These are phyloP conservation scores for Leersia perrieri DNA, from an alignment of 176 grass and related monocot genomes.

Conservation along the genomic window DNA sequence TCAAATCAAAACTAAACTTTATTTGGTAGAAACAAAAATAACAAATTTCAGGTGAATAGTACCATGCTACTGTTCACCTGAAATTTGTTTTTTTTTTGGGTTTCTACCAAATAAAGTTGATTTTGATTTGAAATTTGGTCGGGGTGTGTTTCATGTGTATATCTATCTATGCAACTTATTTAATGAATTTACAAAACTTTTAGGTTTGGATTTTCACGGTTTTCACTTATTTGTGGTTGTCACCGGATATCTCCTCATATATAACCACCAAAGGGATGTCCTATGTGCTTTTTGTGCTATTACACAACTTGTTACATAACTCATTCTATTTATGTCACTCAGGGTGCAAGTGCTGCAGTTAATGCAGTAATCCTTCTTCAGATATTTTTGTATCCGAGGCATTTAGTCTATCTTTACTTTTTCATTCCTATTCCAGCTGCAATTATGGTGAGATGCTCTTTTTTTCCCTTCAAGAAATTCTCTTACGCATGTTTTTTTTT, in stretches of 20 bases:
- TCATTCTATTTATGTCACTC: slow-evolving; percentile 34
- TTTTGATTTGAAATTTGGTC: too few relatives aligned
- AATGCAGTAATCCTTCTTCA: slow-evolving; percentile 84
- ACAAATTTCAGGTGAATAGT: too few relatives aligned
- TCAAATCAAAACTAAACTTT: too few relatives aligned
- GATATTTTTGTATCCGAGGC: slow-evolving; percentile 79
- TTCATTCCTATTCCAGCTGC: slow-evolving; percentile 78
- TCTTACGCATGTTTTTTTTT: slow-evolving; percentile 3
- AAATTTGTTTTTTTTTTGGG: too few relatives aligned
- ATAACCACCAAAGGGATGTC: neutral
- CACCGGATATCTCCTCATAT: too few relatives aligned
- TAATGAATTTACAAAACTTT: neutral
- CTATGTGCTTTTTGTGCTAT: neutral
- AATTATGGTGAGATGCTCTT: slow-evolving; percentile 50
- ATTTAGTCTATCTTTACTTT: slow-evolving; percentile 70
- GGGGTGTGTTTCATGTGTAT: too few relatives aligned
- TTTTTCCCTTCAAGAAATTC: neutral
- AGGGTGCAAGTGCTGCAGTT: slow-evolving; percentile 93
- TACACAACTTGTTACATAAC: slow-evolving; percentile 8
- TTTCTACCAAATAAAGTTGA: too few relatives aligned
- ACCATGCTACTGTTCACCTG: too few relatives aligned
- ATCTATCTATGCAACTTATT: too few relatives aligned
- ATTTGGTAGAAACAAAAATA: too few relatives aligned
- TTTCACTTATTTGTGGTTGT: too few relatives aligned
- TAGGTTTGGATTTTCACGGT: too few relatives aligned